Percentiles rank a stretch among this genome's conserved stretches.
Evolutionary conservation across 2,329 filamentous ascomycete species (phyloP).

Genomic region (Cordyceps tenuipes): DNA sequence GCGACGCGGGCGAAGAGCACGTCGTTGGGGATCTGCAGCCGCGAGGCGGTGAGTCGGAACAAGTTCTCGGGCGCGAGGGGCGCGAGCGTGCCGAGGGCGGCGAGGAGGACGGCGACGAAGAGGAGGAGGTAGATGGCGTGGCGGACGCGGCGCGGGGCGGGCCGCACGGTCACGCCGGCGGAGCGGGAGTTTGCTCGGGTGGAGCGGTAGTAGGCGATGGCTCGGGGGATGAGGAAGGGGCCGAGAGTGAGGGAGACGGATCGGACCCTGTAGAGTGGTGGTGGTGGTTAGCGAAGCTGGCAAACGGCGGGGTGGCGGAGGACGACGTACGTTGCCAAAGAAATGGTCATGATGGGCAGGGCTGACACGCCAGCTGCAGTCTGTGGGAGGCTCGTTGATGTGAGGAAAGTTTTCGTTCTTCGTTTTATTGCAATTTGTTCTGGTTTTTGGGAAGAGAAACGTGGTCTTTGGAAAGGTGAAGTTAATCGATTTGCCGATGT

Average conservation of each 20-base stretch:
- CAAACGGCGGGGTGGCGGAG: not conserved
- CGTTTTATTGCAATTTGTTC: not conserved
- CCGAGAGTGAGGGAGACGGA: slow-evolving; percentile 56
- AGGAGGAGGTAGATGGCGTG: slow-evolving; percentile 54
- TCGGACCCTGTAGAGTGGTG: slow-evolving; percentile 34
- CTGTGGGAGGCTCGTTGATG: not conserved
- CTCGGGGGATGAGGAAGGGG: slow-evolving; percentile 61
- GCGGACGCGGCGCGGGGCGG: slow-evolving; percentile 45
- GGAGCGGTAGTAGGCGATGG: slow-evolving; percentile 56
- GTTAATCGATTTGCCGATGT: not conserved
- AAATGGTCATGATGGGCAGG: slow-evolving; percentile 8
- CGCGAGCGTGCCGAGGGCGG: slow-evolving; percentile 54
- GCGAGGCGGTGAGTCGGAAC: slow-evolving; percentile 68
- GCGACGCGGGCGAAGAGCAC: slow-evolving; percentile 73
- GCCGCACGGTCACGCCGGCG: slow-evolving; percentile 42
- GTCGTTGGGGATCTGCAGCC: slow-evolving; percentile 76
- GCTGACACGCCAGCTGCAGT: not conserved
- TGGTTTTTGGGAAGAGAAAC: not conserved
- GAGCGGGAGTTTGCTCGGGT: slow-evolving; percentile 31
- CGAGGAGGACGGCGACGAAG: slow-evolving; percentile 33
- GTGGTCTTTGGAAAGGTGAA: not conserved
- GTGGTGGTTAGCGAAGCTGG: not conserved
- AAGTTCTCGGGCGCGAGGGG: slow-evolving; percentile 69
- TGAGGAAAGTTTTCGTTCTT: not conserved
- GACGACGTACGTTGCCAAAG: slow-evolving; percentile 15